phyloP scores from a whole-genome alignment of 2,329 filamentous ascomycete species.

The Talaromyces piceae region DNA sequence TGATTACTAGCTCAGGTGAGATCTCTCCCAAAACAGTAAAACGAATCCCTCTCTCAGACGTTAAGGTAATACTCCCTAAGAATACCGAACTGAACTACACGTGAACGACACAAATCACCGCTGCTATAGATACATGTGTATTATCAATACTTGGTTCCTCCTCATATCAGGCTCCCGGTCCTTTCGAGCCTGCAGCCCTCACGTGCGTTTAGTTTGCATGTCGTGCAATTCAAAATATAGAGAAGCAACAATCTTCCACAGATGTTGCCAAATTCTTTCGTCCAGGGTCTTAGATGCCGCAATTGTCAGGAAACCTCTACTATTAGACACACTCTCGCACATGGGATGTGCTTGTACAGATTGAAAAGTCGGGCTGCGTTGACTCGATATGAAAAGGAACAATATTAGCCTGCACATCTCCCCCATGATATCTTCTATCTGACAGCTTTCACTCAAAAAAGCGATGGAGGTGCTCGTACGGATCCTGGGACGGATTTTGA shows the following conservation, averaged over 20 bases:
- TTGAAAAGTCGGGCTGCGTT: slow-evolving; percentile 18
- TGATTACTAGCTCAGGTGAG: too few relatives aligned
- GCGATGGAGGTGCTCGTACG: not conserved
- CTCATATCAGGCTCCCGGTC: not conserved
- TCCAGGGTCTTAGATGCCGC: slow-evolving; percentile 24
- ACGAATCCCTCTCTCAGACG: too few relatives aligned
- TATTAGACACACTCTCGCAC: not conserved
- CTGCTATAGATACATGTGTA: not conserved
- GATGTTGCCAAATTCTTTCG: slow-evolving; percentile 16
- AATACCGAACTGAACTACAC: not conserved
- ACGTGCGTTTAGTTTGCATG: slow-evolving; percentile 22
- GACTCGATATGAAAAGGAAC: slow-evolving; percentile 22
- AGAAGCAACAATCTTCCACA: slow-evolving; percentile 24
- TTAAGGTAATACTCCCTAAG: not conserved
- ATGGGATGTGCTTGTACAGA: slow-evolving; percentile 13
- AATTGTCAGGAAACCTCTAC: slow-evolving; percentile 7
- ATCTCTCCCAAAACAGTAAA: too few relatives aligned
- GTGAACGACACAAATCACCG: not conserved
- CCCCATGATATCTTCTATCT: slow-evolving; percentile 11
- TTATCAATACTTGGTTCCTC: not conserved
- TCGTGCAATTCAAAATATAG: slow-evolving; percentile 22
- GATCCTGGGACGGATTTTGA: not conserved
- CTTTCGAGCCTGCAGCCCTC: slow-evolving; percentile 22
- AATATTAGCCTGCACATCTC: slow-evolving; percentile 21
- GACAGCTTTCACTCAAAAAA: not conserved